These are phyloP conservation scores for Vigna hirtella DNA, from an alignment of 306 rosid species.

Conservation along the genomic window DNA sequence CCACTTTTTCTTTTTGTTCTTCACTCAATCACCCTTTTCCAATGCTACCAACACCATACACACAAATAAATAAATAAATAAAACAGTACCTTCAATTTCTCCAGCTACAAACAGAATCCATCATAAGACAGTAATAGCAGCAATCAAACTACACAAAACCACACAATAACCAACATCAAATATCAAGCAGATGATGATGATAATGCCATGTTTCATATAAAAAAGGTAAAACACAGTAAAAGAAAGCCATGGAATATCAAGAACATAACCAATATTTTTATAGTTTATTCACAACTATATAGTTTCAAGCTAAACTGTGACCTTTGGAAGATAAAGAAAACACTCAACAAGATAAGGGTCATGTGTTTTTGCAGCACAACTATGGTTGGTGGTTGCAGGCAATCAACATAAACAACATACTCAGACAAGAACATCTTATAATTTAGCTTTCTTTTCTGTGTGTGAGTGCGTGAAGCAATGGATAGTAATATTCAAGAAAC, in stretches of 20 bases:
- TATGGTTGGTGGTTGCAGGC: neutral
- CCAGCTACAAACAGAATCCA: neutral
- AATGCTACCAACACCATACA: too few relatives aligned
- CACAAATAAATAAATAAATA: neutral
- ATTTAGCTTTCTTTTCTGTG: conserved; percentile 15
- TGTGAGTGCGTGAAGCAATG: conserved; percentile 11
- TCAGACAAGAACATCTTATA: neutral
- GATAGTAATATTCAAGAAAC: conserved; percentile 14
- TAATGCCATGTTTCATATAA: neutral
- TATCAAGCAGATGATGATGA: neutral
- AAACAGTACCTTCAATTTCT: neutral
- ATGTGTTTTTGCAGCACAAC: neutral
- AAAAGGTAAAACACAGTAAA: neutral
- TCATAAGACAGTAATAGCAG: neutral
- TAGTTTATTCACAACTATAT: neutral
- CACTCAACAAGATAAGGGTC: conserved; percentile 1
- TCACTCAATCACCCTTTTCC: conserved; percentile 11
- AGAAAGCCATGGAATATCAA: neutral
- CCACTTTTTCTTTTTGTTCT: neutral
- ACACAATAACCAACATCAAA: neutral
- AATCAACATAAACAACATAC: conserved; percentile 4
- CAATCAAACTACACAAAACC: neutral
- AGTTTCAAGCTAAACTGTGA: neutral
- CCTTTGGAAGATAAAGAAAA: neutral
- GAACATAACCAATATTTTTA: neutral